Base-by-base conservation (phyloP, 108 stramenopile species). In the Epipyxis sp. region DNA sequence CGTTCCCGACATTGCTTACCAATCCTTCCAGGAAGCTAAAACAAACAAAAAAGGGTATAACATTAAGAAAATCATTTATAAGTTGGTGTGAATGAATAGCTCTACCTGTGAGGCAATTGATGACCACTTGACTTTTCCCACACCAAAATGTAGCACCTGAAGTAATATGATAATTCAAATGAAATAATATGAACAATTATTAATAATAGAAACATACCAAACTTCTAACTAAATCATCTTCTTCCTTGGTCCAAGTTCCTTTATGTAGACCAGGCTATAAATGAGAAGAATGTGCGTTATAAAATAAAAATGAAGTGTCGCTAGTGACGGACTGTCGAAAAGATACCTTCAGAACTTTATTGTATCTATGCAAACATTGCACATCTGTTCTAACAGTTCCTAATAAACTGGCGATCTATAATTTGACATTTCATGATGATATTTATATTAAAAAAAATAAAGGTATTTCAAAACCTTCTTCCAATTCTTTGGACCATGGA, bases 1-100 rank as follows among this genome's bases (percentile, higher is more conserved):
- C 94, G 92, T 84, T 99, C 98, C 42, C 98, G 90, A 79, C 97
- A 98, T 79, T 98, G 97, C 88, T 99, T 99, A 25, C 98, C 98
- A 72, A 96, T 93, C 43, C 98, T 79, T 0, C 97, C 98, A 2
- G 62, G 59, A 1, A 81, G 61, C 39, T 65, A 42, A 0, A 30
- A 29, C 20, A 65, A 59, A 30, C 46, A 50, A 50, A 6, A 81
- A 40, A 58, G 37, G n/a, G 40, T 30, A 61, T 27, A 13, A 42
- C 6, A 35, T 25, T 27, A 32, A 35, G 61, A 3, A 37, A 32
- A 65, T 65, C 34, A 3, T 6, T 10, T 32, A 37, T 25, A 29
- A 3, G 6, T 32, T 10, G 35, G 6, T 6, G 34, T 25, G 44
- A 43, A 27, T 10, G 43, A 29, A 42, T 16, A 68, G 16, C 41